Conservation (phyloP, 2,329 filamentous ascomycete genomes). For the Magnaporthiopsis incrustans region DNA sequence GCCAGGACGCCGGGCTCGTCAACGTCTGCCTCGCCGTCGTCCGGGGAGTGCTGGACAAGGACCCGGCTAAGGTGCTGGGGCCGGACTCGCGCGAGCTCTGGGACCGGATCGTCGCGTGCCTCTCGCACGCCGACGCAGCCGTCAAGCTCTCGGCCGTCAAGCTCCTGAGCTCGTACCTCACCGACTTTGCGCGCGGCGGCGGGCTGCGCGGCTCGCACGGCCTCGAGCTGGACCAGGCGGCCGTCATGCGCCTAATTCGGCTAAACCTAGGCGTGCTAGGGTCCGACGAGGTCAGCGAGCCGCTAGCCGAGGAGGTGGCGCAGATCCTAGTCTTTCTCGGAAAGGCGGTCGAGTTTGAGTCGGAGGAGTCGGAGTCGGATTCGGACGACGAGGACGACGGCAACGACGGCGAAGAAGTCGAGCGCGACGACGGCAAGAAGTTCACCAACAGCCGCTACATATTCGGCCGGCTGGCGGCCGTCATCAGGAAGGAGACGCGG, state of each 20-base stretch:
- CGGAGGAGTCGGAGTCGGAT: slow-evolving; percentile 34
- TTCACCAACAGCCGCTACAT: slow-evolving; percentile 42
- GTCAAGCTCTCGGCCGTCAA: slow-evolving; percentile 72
- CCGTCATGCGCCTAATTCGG: slow-evolving; percentile 52
- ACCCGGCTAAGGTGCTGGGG: slow-evolving; percentile 56
- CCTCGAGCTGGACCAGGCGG: slow-evolving; percentile 55
- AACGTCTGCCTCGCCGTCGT: slow-evolving; percentile 66
- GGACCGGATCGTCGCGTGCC: slow-evolving; percentile 56
- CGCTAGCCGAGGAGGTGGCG: slow-evolving; percentile 68
- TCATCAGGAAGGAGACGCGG: slow-evolving; percentile 67
- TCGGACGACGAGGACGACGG: slow-evolving; percentile 32
- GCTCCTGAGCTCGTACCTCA: slow-evolving; percentile 69
- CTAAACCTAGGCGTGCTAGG: slow-evolving; percentile 47
- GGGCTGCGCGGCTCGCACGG: slow-evolving; percentile 64
- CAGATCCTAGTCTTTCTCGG: slow-evolving; percentile 80
- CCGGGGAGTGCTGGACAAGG: slow-evolving; percentile 57
- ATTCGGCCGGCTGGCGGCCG: slow-evolving; percentile 67
- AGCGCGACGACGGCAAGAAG: slow-evolving; percentile 23
- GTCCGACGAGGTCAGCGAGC: slow-evolving; percentile 57
- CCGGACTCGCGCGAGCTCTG: slow-evolving; percentile 58
- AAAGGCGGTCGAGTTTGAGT: slow-evolving; percentile 34
- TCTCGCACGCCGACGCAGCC: slow-evolving; percentile 63
- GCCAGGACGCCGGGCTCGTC: slow-evolving; percentile 58
- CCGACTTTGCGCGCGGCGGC: slow-evolving; percentile 63
- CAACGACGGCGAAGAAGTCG: slow-evolving; percentile 22